Base-by-base conservation (phyloP, 306 rosid genomes). In the Prunus mira region DNA sequence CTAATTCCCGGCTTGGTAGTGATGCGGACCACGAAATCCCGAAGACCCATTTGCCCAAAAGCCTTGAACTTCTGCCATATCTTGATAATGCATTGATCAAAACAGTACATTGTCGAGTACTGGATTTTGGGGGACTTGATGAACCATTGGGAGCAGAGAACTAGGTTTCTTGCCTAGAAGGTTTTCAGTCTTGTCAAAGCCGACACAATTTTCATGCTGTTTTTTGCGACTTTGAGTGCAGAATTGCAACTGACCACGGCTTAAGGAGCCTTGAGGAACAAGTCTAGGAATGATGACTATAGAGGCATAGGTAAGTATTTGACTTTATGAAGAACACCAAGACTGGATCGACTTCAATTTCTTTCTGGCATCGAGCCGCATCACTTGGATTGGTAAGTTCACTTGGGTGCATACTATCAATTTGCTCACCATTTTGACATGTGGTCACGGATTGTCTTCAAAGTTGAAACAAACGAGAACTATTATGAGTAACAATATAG, bases 81-180 rank as follows among this genome's bases (percentile, higher is more conserved):
- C 96, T 96, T 0, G 89, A 91, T 82, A 94, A 89, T 25, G 97
- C 98, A 13, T 76, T 94, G 83, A 90, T 94, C 72, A 89, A 90
- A 90, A 77, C 95, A 94, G 81, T 94, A 92, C 77, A 90, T 93
- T 58, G 97, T 97, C 0, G 96, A 95, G 91, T 95, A 90, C 75
- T 95, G 97, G 97, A 84, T 95, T 80, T 73, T 83, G 60, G 93
- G 93, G 70, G 97, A 92, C 84, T 83, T 95, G 62, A 79, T 89
- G 82, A 92, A 97, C 6, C 91, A 93, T 4, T 71, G 25, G 49
- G 52, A 80, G 19, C 74, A 57, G 56, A 86, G 96, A 55, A 71
- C 72, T 58, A 84, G 83, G 47, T 92, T 92, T 1, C 85, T 90
- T 45, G 88, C 97, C 1, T 78, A 51, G 9, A 80, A 93, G 67